phyloP scores from a whole-genome alignment of 805 yeast species.

The Cyberlindnera misumaiensis region DNA sequence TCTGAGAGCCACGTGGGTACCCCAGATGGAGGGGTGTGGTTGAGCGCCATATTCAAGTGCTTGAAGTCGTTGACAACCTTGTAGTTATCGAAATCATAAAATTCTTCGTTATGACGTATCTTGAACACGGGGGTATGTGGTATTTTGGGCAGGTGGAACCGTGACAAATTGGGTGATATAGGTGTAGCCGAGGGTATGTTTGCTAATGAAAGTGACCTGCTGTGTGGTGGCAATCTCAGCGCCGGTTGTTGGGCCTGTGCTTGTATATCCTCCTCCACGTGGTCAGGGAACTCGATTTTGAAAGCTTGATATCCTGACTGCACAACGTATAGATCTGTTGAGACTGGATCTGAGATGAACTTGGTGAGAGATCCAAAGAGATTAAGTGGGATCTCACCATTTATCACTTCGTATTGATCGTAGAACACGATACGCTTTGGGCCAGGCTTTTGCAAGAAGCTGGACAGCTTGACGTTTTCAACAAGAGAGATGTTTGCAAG shows the following conservation, averaged over 20 bases:
- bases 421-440: conserved; percentile 16
- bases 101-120: conserved; percentile 50
- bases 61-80: conserved; percentile 18
- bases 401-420: conserved; percentile 16
- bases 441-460: conserved; percentile 24
- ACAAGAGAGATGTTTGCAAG: conserved; percentile 50
- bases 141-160: conserved; percentile 46
- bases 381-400: conserved; percentile 28
- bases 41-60: conserved; percentile 6
- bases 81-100: conserved; percentile 16
- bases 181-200: conserved; percentile 6
- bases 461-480: conserved; percentile 39
- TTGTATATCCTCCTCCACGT: conserved; percentile 14
- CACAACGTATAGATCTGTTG: conserved; percentile 36
- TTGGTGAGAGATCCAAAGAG: conserved; percentile 43
- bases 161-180: conserved; percentile 28
- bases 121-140: conserved; percentile 38
- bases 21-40: conserved; percentile 3
- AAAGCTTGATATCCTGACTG: conserved; percentile 37
- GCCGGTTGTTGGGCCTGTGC: background rate
- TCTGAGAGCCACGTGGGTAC: conserved; percentile 41
- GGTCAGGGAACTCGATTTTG: conserved; percentile 21
- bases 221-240: conserved; percentile 8
- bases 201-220: conserved; percentile 19
- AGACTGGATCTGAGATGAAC: conserved; percentile 30